Evolutionary conservation across 176 grass and related monocot species (phyloP).

Genomic region (Oryza rufipogon): DNA sequence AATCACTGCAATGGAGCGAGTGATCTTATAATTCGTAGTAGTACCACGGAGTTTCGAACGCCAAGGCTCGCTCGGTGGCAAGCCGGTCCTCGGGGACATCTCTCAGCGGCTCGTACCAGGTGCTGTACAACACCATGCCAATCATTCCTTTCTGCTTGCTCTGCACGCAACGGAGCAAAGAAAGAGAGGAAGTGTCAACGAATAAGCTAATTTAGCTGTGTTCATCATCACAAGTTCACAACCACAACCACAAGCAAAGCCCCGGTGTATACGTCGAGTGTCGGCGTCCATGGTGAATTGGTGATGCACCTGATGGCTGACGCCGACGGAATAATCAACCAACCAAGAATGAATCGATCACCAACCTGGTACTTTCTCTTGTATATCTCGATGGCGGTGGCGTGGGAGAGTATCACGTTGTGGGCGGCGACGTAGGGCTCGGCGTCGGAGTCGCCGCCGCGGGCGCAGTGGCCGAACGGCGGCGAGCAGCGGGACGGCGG

Average conservation of each 20-base stretch:
- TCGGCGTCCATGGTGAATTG: neutral
- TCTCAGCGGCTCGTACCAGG: slow-evolving; percentile 60
- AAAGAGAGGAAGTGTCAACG: no score
- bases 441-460: slow-evolving; percentile 40
- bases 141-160: slow-evolving; percentile 66
- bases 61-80: slow-evolving; percentile 50
- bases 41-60: slow-evolving; percentile 63
- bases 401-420: slow-evolving; percentile 67
- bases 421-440: slow-evolving; percentile 70
- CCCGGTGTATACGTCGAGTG: neutral
- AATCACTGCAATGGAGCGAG: neutral
- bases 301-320: no score
- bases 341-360: neutral
- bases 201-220: no score
- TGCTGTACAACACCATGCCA: slow-evolving; percentile 59
- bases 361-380: slow-evolving; percentile 66
- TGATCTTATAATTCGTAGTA: neutral
- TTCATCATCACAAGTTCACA: no score
- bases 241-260: neutral
- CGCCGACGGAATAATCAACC: no score
- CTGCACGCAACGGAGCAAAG: neutral
- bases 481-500: slow-evolving; percentile 57
- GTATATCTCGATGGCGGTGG: slow-evolving; percentile 67
- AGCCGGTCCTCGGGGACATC: slow-evolving; percentile 45
- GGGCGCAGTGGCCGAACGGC: slow-evolving; percentile 50